Evolutionary conservation across 345 rosid species (phyloP).

Genomic region (Populus euphratica): DNA sequence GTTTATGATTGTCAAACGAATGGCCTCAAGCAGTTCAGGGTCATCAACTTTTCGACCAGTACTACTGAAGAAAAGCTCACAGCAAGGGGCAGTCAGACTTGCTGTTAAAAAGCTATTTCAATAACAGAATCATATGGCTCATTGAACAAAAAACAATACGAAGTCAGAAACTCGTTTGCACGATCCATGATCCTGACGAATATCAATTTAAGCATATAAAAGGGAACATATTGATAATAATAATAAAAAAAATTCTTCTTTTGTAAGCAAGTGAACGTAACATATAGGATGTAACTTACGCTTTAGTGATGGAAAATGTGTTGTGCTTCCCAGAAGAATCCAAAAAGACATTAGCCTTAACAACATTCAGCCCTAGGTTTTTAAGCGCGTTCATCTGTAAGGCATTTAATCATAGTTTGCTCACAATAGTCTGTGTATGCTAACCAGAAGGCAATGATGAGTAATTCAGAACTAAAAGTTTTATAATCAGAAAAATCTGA

Average conservation of each 20-base stretch:
- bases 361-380: constrained; percentile 88
- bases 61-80: constrained; percentile 45
- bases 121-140: not conserved
- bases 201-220: too few relatives aligned
- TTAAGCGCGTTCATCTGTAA: constrained; percentile 87
- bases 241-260: not conserved
- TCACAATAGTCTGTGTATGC: constrained; percentile 1
- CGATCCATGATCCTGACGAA: not conserved
- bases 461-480: not conserved
- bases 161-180: not conserved
- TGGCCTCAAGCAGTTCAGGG: constrained; percentile 92
- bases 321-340: constrained; percentile 98
- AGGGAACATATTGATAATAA: not conserved
- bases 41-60: constrained; percentile 95
- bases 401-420: constrained; percentile 18
- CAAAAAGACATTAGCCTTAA: constrained; percentile 80
- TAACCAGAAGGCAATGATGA: not conserved
- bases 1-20: constrained; percentile 90
- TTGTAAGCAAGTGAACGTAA: not conserved
- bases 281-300: constrained; percentile 46
- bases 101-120: not conserved
- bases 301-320: constrained; percentile 73
- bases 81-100: constrained; percentile 6
- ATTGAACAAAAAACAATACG: not conserved
- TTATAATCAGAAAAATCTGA: not conserved